A percentile compares a stretch with the other conserved stretches of the same genome.
Evolutionary conservation across 768 basidiomycete species (phyloP).

Genomic region (Pholiota conissans): DNA sequence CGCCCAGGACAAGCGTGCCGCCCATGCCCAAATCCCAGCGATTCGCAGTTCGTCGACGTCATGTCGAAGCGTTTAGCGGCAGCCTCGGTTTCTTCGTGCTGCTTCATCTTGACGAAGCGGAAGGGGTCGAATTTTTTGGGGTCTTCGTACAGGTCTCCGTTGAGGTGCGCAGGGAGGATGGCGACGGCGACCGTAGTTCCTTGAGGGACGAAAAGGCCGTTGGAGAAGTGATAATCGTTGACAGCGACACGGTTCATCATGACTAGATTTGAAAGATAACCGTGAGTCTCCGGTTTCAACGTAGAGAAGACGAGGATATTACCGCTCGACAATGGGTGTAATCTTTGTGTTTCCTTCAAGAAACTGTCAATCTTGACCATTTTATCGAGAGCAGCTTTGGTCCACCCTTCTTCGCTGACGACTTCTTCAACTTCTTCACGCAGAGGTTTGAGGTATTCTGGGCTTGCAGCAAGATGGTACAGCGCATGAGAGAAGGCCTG

Average conservation of each 20-base stretch:
- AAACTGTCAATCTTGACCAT: constrained; percentile 53
- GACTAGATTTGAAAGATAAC: constrained; percentile 17
- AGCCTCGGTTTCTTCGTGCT: constrained; percentile 13
- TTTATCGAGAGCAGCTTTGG: constrained; percentile 30
- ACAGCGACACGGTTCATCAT: constrained; percentile 27
- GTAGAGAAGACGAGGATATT: constrained; percentile 1
- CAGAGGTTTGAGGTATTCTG: constrained; percentile 35
- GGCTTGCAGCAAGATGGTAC: constrained; percentile 33
- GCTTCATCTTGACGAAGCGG: constrained; percentile 40
- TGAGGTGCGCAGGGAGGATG: constrained; percentile 17
- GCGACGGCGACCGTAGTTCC: constrained; percentile 24
- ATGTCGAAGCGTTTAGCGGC: constrained; percentile 17
- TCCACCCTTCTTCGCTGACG: constrained; percentile 32
- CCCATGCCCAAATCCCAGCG: constrained; percentile 32
- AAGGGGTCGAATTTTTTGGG: constrained; percentile 43
- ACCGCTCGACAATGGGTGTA: constrained; percentile 29
- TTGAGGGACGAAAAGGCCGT: constrained; percentile 30
- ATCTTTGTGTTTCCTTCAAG: constrained; percentile 43
- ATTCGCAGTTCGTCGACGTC: constrained; percentile 25
- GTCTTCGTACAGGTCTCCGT: constrained; percentile 31
- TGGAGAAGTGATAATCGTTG: constrained; percentile 32
- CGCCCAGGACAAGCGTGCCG: constrained; percentile 37
- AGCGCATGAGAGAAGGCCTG: constrained; percentile 38
- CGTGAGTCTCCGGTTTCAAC: background rate
- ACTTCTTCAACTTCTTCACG: constrained; percentile 37